These are phyloP conservation scores for Coprinopsis sp. DNA, from an alignment of 768 basidiomycete genomes.

Conservation along the genomic window DNA sequence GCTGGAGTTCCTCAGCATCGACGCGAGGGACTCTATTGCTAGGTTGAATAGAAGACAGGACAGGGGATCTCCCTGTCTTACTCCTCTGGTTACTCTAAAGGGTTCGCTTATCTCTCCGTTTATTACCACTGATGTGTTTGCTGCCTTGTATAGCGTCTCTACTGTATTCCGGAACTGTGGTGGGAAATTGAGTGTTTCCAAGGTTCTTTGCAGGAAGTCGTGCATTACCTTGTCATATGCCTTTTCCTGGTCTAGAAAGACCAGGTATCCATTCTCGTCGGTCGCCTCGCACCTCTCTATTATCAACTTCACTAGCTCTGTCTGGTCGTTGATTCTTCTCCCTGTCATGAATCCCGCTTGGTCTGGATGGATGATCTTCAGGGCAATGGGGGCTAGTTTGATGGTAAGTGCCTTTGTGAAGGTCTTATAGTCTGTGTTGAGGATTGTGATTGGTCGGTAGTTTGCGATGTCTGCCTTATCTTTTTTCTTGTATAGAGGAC, in stretches of 20 bases:
- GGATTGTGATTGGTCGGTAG: slow-evolving; percentile 31
- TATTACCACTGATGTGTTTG: neutral
- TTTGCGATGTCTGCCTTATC: slow-evolving; percentile 25
- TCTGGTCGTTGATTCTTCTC: neutral
- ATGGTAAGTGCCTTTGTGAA: slow-evolving; percentile 22
- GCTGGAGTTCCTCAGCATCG: neutral
- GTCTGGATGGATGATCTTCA: slow-evolving; percentile 17
- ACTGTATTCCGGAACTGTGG: neutral
- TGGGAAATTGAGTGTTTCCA: neutral
- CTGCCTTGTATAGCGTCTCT: neutral
- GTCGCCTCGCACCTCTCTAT: neutral
- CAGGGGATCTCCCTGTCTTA: slow-evolving; percentile 1
- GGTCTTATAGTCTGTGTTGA: slow-evolving; percentile 32
- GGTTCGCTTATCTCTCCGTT: slow-evolving; percentile 10
- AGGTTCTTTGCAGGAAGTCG: neutral
- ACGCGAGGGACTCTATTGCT: slow-evolving; percentile 1
- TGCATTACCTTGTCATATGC: no score
- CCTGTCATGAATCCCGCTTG: no score
- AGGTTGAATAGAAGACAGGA: no score
- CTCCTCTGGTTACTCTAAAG: neutral
- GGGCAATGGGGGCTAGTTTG: slow-evolving; percentile 11
- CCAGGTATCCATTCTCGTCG: neutral
- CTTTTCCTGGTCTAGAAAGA: slow-evolving; percentile 1
- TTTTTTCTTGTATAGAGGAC: slow-evolving; percentile 40
- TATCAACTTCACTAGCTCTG: neutral